These are phyloP conservation scores for Russula compacta DNA, from an alignment of 768 basidiomycete species.

Conservation along the genomic window DNA sequence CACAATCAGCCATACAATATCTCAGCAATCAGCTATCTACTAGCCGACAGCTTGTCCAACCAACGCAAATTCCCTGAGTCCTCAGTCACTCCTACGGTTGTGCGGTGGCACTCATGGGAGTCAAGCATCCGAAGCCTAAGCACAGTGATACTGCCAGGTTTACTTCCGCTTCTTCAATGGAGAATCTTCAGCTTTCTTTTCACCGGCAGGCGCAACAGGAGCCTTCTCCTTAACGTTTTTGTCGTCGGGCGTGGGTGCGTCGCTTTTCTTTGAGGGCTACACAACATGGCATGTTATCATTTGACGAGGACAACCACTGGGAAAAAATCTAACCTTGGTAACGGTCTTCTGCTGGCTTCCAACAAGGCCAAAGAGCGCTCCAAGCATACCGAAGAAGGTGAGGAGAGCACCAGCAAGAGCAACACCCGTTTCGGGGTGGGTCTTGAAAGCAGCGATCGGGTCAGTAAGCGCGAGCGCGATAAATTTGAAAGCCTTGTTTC, in stretches of 20 bases:
- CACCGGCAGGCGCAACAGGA: slow-evolving; percentile 65
- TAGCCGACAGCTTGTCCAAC: neutral
- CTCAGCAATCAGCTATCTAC: slow-evolving; percentile 1
- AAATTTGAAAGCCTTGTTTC: slow-evolving; percentile 71
- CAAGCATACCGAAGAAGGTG: slow-evolving; percentile 80
- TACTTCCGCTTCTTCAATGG: slow-evolving; percentile 69
- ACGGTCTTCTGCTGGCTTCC: slow-evolving; percentile 65
- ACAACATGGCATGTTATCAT: slow-evolving; percentile 6
- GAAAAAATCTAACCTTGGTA: slow-evolving; percentile 44
- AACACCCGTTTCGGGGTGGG: slow-evolving; percentile 80
- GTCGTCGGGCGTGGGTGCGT: slow-evolving; percentile 52
- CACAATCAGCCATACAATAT: slow-evolving; percentile 9
- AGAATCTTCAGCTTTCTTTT: slow-evolving; percentile 62
- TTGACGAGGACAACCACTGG: neutral
- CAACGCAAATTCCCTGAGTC: slow-evolving; percentile 2
- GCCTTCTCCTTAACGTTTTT: slow-evolving; percentile 52
- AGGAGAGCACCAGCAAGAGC: slow-evolving; percentile 65
- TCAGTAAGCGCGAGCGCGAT: slow-evolving; percentile 66
- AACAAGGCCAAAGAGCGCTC: slow-evolving; percentile 68
- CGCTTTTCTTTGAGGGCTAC: slow-evolving; percentile 72
- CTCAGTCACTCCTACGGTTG: neutral
- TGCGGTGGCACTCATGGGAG: neutral
- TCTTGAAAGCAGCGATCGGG: slow-evolving; percentile 75
- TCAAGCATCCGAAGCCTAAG: neutral
- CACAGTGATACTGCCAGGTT: slow-evolving; percentile 1